Evolutionary conservation across 2,329 filamentous ascomycete genomes (phyloP).

Genomic region (Penicillium sp.): DNA sequence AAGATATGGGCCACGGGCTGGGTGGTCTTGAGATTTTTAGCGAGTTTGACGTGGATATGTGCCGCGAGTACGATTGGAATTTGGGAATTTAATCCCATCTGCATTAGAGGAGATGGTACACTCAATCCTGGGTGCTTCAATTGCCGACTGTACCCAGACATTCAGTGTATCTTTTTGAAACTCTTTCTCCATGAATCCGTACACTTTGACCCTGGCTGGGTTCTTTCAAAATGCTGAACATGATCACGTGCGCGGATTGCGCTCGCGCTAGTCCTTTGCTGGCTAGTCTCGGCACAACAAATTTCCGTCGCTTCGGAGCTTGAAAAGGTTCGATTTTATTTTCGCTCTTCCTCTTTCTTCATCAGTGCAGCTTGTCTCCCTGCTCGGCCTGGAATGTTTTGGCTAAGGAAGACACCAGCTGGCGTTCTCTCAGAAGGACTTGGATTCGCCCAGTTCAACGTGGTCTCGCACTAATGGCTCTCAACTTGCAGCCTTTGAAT

Average conservation of each 20-base stretch:
- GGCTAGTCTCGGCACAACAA: constrained; percentile 32
- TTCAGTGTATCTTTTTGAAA: too few relatives aligned
- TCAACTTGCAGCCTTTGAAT: constrained; percentile 8
- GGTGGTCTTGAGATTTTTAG: neutral
- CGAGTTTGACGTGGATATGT: neutral
- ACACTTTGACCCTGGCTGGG: too few relatives aligned
- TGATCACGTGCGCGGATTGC: neutral
- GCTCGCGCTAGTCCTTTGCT: neutral
- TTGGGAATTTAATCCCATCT: too few relatives aligned
- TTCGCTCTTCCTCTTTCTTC: constrained; percentile 23
- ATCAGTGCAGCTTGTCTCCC: constrained; percentile 19
- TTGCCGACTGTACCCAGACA: too few relatives aligned
- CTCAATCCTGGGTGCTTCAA: too few relatives aligned
- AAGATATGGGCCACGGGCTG: neutral
- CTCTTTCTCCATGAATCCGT: too few relatives aligned
- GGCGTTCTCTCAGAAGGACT: neutral
- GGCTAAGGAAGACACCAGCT: constrained; percentile 14
- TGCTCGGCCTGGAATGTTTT: constrained; percentile 26
- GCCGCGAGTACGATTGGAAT: too few relatives aligned
- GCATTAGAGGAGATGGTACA: too few relatives aligned
- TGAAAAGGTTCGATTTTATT: constrained; percentile 32
- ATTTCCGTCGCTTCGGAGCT: constrained; percentile 31
- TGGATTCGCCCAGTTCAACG: neutral
- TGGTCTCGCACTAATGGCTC: constrained; percentile 12
- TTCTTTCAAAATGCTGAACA: neutral